Conservation (phyloP, 2,329 filamentous ascomycete genomes). For the Cladophialophora yegresii region DNA sequence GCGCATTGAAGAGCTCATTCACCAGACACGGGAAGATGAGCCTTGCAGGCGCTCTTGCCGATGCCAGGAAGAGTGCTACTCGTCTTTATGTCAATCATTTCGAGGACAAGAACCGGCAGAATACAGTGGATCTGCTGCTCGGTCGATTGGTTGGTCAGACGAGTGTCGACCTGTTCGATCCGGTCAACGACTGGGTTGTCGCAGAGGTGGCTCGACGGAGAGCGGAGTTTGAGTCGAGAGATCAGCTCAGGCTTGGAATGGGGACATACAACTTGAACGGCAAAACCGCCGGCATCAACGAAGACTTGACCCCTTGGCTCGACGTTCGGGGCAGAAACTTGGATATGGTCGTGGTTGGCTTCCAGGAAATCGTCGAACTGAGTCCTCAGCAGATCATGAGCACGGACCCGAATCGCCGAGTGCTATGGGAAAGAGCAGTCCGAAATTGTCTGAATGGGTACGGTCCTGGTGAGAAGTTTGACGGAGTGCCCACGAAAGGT, state of each 20-base stretch:
- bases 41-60: slow-evolving; percentile 86
- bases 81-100: slow-evolving; percentile 98
- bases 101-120: slow-evolving; percentile 86
- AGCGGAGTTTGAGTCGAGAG: slow-evolving; percentile 72
- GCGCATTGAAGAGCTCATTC: slow-evolving; percentile 92
- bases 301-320: slow-evolving; percentile 84
- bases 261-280: slow-evolving; percentile 97
- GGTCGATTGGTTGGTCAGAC: slow-evolving; percentile 80
- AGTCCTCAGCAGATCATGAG: slow-evolving; percentile 99
- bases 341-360: slow-evolving; percentile 85
- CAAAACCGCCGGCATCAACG: slow-evolving; percentile 71
- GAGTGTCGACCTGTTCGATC: slow-evolving; percentile 85
- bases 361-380: slow-evolving; percentile 97
- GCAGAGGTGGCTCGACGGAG: slow-evolving; percentile 67
- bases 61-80: slow-evolving; percentile 90
- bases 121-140: slow-evolving; percentile 90
- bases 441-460: slow-evolving; percentile 69
- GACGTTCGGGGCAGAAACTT: slow-evolving; percentile 68
- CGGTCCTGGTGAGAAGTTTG: slow-evolving; percentile 59
- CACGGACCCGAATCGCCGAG: slow-evolving; percentile 82
- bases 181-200: slow-evolving; percentile 87
- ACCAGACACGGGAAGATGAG: slow-evolving; percentile 96
- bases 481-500: slow-evolving; percentile 51
- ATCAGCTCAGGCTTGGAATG: slow-evolving; percentile 75
- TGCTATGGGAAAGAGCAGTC: slow-evolving; percentile 83